A percentile compares a stretch with the other conserved stretches of the same genome.
phyloP scores from a whole-genome alignment of 2,329 filamentous ascomycete species.

The Talaromyces piceae region DNA sequence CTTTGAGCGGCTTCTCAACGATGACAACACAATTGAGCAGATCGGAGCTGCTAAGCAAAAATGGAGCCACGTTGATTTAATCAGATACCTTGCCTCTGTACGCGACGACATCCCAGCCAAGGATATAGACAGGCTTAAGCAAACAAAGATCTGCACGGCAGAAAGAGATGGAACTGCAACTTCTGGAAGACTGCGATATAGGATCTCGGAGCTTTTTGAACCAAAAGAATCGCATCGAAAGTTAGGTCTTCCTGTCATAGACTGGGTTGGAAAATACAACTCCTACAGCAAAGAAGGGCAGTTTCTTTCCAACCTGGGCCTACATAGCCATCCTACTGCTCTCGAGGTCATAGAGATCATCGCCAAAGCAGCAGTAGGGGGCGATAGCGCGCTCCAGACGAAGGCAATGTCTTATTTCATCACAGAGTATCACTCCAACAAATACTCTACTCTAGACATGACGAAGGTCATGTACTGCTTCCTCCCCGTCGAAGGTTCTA shows the following conservation, averaged over 20 bases:
- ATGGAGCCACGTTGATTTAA: slow-evolving; percentile 91
- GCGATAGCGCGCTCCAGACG: slow-evolving; percentile 50
- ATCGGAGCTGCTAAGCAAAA: slow-evolving; percentile 45
- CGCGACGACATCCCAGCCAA: slow-evolving; percentile 75
- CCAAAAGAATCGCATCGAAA: slow-evolving; percentile 63
- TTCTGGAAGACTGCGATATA: slow-evolving; percentile 53
- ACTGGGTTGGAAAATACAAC: slow-evolving; percentile 71
- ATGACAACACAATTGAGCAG: slow-evolving; percentile 41
- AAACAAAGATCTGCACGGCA: slow-evolving; percentile 74
- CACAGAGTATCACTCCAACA: slow-evolving; percentile 67
- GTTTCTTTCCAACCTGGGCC: slow-evolving; percentile 66
- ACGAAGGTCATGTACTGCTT: slow-evolving; percentile 51
- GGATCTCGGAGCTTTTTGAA: slow-evolving; percentile 72
- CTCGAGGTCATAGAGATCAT: slow-evolving; percentile 73
- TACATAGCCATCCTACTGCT: slow-evolving; percentile 64
- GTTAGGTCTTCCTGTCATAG: slow-evolving; percentile 66
- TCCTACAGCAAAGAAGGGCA: slow-evolving; percentile 61
- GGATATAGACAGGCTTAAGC: slow-evolving; percentile 70
- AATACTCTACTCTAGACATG: slow-evolving; percentile 61
- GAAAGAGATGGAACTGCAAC: slow-evolving; percentile 55
- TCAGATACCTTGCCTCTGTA: slow-evolving; percentile 89
- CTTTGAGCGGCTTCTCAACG: slow-evolving; percentile 72
- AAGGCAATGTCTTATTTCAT: slow-evolving; percentile 77
- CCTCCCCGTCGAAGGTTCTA: slow-evolving; percentile 62
- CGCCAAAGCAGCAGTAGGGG: slow-evolving; percentile 50